Percentiles rank a stretch among this genome's conserved stretches.
Conservation (phyloP, 768 basidiomycete species). For the Serendipita sp. region DNA sequence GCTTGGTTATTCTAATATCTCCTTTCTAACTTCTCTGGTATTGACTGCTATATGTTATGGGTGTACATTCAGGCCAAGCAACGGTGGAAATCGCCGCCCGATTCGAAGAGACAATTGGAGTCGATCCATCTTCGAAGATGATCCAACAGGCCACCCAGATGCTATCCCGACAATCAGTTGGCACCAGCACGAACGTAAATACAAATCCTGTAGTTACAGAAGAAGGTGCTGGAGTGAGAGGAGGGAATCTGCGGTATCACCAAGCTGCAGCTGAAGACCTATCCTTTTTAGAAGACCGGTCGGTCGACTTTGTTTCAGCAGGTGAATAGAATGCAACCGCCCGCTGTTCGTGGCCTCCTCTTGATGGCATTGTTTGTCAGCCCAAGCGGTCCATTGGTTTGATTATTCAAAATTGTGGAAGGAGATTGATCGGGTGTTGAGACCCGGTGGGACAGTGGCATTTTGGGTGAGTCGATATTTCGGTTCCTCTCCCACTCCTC, state of each 20-base stretch:
- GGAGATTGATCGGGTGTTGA: slow-evolving; percentile 42
- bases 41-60: background rate
- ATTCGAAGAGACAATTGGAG: slow-evolving; percentile 46
- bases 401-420: slow-evolving; percentile 56
- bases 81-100: slow-evolving; percentile 34
- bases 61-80: slow-evolving; percentile 39
- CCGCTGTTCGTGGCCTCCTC: background rate
- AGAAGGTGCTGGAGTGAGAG: background rate
- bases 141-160: slow-evolving; percentile 31
- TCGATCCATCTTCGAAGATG: slow-evolving; percentile 68
- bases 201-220: no score
- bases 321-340: slow-evolving; percentile 24
- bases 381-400: slow-evolving; percentile 74
- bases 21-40: slow-evolving; percentile 8
- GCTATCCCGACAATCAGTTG: background rate
- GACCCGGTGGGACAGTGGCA: slow-evolving; percentile 46
- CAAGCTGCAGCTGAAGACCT: slow-evolving; percentile 40
- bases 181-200: no score
- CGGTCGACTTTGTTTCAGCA: slow-evolving; percentile 50
- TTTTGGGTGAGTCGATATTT: slow-evolving; percentile 39
- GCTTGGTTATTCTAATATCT: background rate
- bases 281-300: slow-evolving; percentile 27
- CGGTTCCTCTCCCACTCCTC: no score
- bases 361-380: slow-evolving; percentile 21
- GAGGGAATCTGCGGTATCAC: slow-evolving; percentile 19